Conservation (phyloP, 2,329 filamentous ascomycete genomes). For the Colletotrichum sp. region DNA sequence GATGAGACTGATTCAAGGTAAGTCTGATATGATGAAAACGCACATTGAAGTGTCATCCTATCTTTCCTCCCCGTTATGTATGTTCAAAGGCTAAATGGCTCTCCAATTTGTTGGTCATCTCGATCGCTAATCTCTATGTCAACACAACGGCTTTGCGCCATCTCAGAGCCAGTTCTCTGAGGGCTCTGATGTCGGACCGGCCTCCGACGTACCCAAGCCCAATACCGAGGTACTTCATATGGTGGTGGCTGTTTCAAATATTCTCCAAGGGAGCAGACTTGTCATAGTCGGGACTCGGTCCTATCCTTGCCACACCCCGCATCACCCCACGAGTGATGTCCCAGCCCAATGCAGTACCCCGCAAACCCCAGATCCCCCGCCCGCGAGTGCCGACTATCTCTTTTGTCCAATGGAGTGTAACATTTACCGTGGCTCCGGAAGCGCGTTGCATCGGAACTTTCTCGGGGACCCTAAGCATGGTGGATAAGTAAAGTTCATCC, state of each 20-base stretch:
- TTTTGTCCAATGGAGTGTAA: not conserved
- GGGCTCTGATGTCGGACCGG: not conserved
- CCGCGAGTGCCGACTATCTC: not conserved
- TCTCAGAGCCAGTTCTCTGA: not conserved
- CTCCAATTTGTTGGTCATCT: not conserved
- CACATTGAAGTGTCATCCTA: not conserved
- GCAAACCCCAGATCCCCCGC: not conserved
- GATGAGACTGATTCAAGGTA: not conserved
- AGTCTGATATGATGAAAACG: not conserved
- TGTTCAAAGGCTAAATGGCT: not conserved
- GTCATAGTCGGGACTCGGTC: not conserved
- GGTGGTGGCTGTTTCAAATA: not conserved
- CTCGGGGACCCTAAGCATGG: not conserved
- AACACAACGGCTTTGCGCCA: not conserved
- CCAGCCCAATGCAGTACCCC: not conserved
- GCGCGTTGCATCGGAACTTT: not conserved
- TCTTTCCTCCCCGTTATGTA: not conserved
- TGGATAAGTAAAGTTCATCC: not conserved
- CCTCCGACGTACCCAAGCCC: not conserved
- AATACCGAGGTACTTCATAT: not conserved
- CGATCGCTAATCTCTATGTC: not conserved
- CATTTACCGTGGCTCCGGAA: not conserved
- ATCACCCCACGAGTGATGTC: not conserved
- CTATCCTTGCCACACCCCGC: not conserved
- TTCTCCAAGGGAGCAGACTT: not conserved